Evolutionary conservation across 1,284 basidiomycete species (phyloP), one percentile per base, ranked within the genome.

Genomic region (Takashimella koratensis): DNA sequence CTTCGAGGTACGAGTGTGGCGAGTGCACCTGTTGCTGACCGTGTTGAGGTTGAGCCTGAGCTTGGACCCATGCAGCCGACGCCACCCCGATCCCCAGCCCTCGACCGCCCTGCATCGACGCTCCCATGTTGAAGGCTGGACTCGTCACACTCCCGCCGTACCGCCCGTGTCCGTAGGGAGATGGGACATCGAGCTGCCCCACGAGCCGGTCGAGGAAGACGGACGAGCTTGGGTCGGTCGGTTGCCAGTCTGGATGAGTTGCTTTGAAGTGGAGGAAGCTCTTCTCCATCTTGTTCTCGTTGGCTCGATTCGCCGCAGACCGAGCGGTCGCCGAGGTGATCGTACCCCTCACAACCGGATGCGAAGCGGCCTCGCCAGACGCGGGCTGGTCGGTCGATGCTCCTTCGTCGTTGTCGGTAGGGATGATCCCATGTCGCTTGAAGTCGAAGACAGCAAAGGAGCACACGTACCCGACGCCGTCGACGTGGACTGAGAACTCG

Each of bases 401-500:
- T n/a, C n/a, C n/a, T 4, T 24, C 45, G 16, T 36, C 30, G 8
- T 8, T 8, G 30, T 36, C 30, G n/a, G n/a, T n/a, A 8, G 30
- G 30, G 30, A 88, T 81, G 70, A 91, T 92, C 0, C 90, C 89
- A 62, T 95, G 88, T 57, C 92, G 78, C 73, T 91, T 85, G 74
- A 98, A 97, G 73, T 98, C 93, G 71, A 98, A 98, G 52, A 96
- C 94, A 1, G 95, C 96, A 76, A 98, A 98, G 56, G 88, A 92
- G 72, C 96, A 98, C 8, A 98, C 90, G 68, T 96, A 95, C 10
- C 96, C 95, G 2, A 96, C 81, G 1, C 93, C 91, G 63, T 97
- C 94, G 26, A 98, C 88, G 73, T 98, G 94, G 1, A 98, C 86
- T 0, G 92, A 90, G 69, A 96, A 98, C 77, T 97, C 93, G 45